Evolutionary conservation across 768 basidiomycete genomes (phyloP), one percentile per base, ranked within the genome.

Genomic region (Omphalotus guepiniiformis): DNA sequence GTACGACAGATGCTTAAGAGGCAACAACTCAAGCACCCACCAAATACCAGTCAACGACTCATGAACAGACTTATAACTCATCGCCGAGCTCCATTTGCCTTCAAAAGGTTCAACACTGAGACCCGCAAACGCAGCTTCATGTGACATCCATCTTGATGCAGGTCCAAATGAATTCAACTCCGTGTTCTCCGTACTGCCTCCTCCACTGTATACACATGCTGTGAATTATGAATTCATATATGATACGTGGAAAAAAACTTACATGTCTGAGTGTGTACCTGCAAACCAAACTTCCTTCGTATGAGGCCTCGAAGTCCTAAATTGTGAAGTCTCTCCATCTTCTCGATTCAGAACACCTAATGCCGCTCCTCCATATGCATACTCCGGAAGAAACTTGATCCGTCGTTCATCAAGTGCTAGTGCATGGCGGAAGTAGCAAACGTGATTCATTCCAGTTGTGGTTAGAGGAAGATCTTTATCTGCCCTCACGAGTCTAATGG

Each of bases 331-430:
- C n/a, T n/a, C n/a, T n/a, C n/a, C n/a, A n/a, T n/a, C 53, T 59
- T n/a, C 55, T 54, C 16, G 54, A 46, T 3, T 12, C 25, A 9
- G 19, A 3, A 15, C 42, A n/a, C n/a, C n/a, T n/a, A n/a, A n/a
- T n/a, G n/a, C 22, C 9, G 55, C 53, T 27, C 62, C 63, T 0
- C 63, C 66, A 23, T 67, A 56, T 0, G 55, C 69, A 37, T 69
- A 73, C 47, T 75, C 73, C 0, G 75, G 75, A 2, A 72, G 49
- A 50, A 74, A 76, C 41, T 74, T 76, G 34, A 75, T 72, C 5
- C 75, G 65, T 21, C 66, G 59, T 38, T 76, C 75, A 47, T 76
- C 74, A 22, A 76, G 57, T 1, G 75, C 74, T 4, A 76, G 58
- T 1, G 72, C 74, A 54, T 76, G 74, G 6, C 74, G 66, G 47